Evolutionary conservation across 2,329 filamentous ascomycete genomes (phyloP).

Genomic region (Lasiodiplodia hormozganensis): DNA sequence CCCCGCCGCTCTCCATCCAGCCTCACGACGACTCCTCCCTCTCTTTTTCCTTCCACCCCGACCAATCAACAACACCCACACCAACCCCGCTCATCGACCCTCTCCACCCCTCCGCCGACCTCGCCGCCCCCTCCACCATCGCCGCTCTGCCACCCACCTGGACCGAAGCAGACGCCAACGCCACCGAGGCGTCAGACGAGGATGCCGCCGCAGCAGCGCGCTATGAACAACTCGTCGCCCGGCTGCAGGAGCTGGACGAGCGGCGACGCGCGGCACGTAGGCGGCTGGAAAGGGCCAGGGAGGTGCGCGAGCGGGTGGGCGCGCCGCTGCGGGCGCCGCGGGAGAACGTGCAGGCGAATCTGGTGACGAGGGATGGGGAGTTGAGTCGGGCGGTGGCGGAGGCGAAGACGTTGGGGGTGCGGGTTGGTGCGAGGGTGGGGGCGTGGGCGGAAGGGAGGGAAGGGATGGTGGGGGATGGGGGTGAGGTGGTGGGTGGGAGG

Average conservation of each 20-base stretch:
- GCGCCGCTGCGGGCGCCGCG: conserved; percentile 54
- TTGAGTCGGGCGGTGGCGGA: conserved; percentile 71
- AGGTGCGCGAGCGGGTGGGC: conserved; percentile 59
- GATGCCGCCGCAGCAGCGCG: conserved; percentile 34
- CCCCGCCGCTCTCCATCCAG: conserved; percentile 11
- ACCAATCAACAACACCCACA: background rate
- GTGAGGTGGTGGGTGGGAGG: background rate
- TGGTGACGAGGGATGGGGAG: conserved; percentile 69
- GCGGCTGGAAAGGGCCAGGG: conserved; percentile 56
- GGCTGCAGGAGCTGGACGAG: conserved; percentile 56
- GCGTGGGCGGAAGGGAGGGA: conserved; percentile 30
- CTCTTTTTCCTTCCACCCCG: background rate
- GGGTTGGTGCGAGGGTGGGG: conserved; percentile 45
- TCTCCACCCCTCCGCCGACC: conserved; percentile 3
- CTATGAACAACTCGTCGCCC: conserved; percentile 50
- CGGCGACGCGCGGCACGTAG: conserved; percentile 57
- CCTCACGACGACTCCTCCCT: background rate
- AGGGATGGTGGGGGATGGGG: background rate
- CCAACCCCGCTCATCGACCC: background rate
- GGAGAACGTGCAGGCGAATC: conserved; percentile 65
- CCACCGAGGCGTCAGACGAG: conserved; percentile 19
- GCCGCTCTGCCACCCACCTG: conserved; percentile 41
- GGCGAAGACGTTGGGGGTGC: conserved; percentile 64
- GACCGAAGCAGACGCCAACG: conserved; percentile 31
- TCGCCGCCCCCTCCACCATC: conserved; percentile 35